These are phyloP conservation scores for Phytophthora cryptogea DNA, from an alignment of 352 stramenopile species.

Conservation along the genomic window DNA sequence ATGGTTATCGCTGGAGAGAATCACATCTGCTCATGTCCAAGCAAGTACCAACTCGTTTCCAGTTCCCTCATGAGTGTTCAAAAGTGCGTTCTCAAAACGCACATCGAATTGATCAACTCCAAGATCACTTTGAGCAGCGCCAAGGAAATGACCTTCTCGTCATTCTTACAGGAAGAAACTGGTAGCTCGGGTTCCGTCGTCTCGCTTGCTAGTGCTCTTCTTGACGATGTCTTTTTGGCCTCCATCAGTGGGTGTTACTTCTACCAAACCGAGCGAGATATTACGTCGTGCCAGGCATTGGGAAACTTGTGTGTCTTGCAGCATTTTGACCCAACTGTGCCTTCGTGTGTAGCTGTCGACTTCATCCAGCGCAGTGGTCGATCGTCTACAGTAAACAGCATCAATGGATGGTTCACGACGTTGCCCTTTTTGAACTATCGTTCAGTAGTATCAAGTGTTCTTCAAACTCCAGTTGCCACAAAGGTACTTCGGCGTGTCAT, in stretches of 20 bases:
- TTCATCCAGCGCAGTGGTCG: conserved; percentile 68
- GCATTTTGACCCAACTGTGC: conserved; percentile 69
- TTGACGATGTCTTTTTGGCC: conserved; percentile 81
- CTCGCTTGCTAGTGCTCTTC: conserved; percentile 56
- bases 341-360: conserved; percentile 79
- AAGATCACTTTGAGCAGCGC: conserved; percentile 50
- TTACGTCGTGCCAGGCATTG: conserved; percentile 85
- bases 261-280: conserved; percentile 71
- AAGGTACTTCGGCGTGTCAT: conserved; percentile 35
- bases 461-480: conserved; percentile 77
- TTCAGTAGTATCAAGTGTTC: conserved; percentile 56
- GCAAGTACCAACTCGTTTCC: conserved; percentile 56
- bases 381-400: conserved; percentile 44
- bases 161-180: conserved; percentile 45
- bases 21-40: conserved; percentile 60
- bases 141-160: conserved; percentile 44
- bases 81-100: conserved; percentile 50
- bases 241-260: conserved; percentile 88
- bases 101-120: conserved; percentile 53
- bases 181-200: conserved; percentile 33
- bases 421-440: conserved; percentile 92
- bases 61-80: conserved; percentile 40
- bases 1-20: conserved; percentile 65
- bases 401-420: conserved; percentile 70
- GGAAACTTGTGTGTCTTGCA: conserved; percentile 94